These are phyloP conservation scores for Aspergillus quadricinctus DNA, from an alignment of 2,329 filamentous ascomycete genomes.

Conservation along the genomic window DNA sequence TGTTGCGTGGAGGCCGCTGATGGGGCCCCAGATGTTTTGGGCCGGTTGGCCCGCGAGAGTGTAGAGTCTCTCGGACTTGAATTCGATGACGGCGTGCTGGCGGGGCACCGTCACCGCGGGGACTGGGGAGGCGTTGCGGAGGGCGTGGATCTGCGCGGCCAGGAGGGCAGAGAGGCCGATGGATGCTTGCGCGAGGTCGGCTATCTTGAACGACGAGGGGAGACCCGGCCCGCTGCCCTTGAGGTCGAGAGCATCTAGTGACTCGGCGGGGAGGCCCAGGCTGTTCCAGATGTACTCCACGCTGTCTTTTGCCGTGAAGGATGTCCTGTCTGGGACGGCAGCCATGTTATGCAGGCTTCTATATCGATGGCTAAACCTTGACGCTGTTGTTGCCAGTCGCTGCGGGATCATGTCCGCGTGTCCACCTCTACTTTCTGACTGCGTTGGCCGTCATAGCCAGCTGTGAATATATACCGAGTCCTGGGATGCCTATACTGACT, in stretches of 20 bases:
- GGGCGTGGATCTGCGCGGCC: conserved; percentile 45
- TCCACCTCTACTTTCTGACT: background rate
- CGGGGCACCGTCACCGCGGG: conserved; percentile 42
- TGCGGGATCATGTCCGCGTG: background rate
- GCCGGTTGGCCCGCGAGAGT: conserved; percentile 37
- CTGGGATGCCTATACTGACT: background rate
- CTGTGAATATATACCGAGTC: background rate
- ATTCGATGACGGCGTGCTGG: conserved; percentile 49
- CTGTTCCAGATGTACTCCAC: conserved; percentile 16
- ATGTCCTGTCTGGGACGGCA: background rate
- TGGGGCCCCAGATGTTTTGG: conserved; percentile 35
- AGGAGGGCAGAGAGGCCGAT: conserved; percentile 50
- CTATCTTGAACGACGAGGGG: conserved; percentile 54
- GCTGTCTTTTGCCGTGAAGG: conserved; percentile 4
- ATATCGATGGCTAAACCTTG: background rate
- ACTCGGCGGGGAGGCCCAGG: conserved; percentile 11
- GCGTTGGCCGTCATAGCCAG: background rate
- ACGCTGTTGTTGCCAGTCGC: background rate
- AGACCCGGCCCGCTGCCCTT: conserved; percentile 13
- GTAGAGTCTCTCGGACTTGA: conserved; percentile 51
- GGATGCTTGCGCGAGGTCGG: conserved; percentile 48
- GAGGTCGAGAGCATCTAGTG: conserved; percentile 17
- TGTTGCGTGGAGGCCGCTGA: conserved; percentile 51
- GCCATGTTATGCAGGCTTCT: background rate
- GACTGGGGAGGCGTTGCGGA: conserved; percentile 23